These are phyloP conservation scores for Calonectria fujianensis DNA, from an alignment of 2,329 filamentous ascomycete genomes.

Conservation along the genomic window DNA sequence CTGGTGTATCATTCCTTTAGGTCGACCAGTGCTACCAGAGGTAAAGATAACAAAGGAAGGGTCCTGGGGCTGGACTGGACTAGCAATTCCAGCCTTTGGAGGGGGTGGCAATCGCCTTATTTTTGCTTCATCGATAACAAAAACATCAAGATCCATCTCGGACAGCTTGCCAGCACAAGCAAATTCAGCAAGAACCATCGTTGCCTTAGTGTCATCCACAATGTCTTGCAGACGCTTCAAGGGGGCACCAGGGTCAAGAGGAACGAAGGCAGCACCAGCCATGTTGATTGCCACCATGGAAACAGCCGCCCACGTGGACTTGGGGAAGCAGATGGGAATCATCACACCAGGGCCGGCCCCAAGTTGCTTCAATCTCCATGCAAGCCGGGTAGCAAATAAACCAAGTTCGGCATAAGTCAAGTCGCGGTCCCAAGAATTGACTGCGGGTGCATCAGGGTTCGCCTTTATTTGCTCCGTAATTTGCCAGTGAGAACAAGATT, in stretches of 20 bases:
- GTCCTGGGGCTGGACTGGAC: slow-evolving; percentile 9
- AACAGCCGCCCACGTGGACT: slow-evolving; percentile 23
- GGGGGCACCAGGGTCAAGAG: slow-evolving; percentile 32
- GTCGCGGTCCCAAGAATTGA: slow-evolving; percentile 32
- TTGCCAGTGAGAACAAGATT: slow-evolving; percentile 33
- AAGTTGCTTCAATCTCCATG: slow-evolving; percentile 31
- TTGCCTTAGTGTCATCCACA: slow-evolving; percentile 20
- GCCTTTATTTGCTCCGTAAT: slow-evolving; percentile 27
- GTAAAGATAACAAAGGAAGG: slow-evolving; percentile 69
- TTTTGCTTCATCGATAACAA: slow-evolving; percentile 21
- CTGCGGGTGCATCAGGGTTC: slow-evolving; percentile 22
- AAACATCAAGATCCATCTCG: slow-evolving; percentile 24
- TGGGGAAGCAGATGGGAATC: slow-evolving; percentile 28
- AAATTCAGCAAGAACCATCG: slow-evolving; percentile 19
- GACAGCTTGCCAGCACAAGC: neutral
- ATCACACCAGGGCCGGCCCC: slow-evolving; percentile 24
- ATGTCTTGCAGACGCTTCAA: slow-evolving; percentile 16
- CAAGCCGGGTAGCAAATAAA: slow-evolving; percentile 32
- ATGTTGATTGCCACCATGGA: slow-evolving; percentile 35
- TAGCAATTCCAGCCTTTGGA: slow-evolving; percentile 12
- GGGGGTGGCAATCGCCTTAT: slow-evolving; percentile 18
- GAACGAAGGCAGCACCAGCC: slow-evolving; percentile 32
- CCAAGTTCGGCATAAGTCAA: slow-evolving; percentile 30
- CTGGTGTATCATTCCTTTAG: slow-evolving; percentile 69
- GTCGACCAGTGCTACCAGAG: slow-evolving; percentile 73